Evolutionary conservation across 495 filamentous ascomycete species (phyloP).

Genomic region (Penicillium diatomitis): DNA sequence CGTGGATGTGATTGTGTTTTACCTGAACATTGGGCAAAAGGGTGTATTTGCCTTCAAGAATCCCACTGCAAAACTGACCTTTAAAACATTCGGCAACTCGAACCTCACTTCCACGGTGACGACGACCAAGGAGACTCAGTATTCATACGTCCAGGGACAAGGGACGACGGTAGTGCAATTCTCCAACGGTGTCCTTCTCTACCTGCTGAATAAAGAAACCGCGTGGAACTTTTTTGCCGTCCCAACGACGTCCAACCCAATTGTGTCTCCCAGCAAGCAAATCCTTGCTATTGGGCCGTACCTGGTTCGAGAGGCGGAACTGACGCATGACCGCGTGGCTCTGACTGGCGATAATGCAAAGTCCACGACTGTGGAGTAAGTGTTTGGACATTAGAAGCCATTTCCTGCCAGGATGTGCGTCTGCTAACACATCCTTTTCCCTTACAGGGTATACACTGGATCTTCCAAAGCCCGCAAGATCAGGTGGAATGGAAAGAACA

Average conservation of each 20-base stretch:
- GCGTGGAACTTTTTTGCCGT: conserved; percentile 47
- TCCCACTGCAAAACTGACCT: conserved; percentile 21
- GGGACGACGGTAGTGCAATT: conserved; percentile 41
- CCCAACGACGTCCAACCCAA: conserved; percentile 25
- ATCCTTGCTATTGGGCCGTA: conserved; percentile 55
- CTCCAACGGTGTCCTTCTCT: conserved; percentile 42
- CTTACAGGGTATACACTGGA: conserved; percentile 40
- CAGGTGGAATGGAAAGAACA: conserved; percentile 43
- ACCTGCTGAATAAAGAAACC: conserved; percentile 36
- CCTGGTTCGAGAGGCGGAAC: conserved; percentile 49
- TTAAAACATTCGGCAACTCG: conserved; percentile 37
- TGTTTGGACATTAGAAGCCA: not conserved
- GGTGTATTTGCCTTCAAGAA: conserved; percentile 47
- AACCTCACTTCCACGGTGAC: conserved; percentile 26
- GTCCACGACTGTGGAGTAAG: conserved; percentile 48
- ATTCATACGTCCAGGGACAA: conserved; percentile 22
- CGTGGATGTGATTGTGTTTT: conserved; percentile 42
- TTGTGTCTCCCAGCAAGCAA: conserved; percentile 41
- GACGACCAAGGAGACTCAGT: conserved; percentile 40
- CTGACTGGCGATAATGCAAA: conserved; percentile 59
- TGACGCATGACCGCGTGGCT: conserved; percentile 39
- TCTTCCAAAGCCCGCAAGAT: conserved; percentile 33
- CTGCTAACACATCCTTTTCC: not conserved
- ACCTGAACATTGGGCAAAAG: conserved; percentile 54
- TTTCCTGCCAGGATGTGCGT: not conserved